A percentile compares a stretch with the other conserved stretches of the same genome.
phyloP scores from a whole-genome alignment of 306 rosid species.

The Trifolium subterraneum region DNA sequence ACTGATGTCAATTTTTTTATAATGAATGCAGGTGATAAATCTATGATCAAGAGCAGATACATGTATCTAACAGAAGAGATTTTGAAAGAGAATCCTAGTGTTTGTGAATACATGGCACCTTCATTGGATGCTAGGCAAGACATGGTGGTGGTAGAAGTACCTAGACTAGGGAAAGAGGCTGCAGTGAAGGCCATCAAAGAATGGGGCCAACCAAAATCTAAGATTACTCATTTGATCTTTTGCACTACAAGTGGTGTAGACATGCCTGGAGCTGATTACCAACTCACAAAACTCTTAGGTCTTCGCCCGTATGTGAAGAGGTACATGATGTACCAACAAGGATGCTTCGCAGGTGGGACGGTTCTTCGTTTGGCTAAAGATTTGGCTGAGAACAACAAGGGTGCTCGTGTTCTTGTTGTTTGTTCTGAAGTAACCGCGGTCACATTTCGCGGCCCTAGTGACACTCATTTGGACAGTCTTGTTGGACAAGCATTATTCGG shows the following conservation, averaged over 20 bases:
- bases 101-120: constrained; percentile 75
- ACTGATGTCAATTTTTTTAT: neutral
- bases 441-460: constrained; percentile 49
- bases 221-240: constrained; percentile 75
- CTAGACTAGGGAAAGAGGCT: constrained; percentile 23
- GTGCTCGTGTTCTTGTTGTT: constrained; percentile 49
- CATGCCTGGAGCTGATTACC: constrained; percentile 81
- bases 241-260: constrained; percentile 86
- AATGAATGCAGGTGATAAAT: constrained; percentile 48
- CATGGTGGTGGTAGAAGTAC: constrained; percentile 27
- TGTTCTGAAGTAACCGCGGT: constrained; percentile 49
- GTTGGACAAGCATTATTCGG: constrained; percentile 51
- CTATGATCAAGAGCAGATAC: constrained; percentile 47
- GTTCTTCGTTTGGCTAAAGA: constrained; percentile 54
- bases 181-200: constrained; percentile 23
- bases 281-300: constrained; percentile 72
- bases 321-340: constrained; percentile 76
- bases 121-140: constrained; percentile 73
- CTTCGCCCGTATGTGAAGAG: constrained; percentile 73
- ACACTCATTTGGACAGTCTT: constrained; percentile 45
- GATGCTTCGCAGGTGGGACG: constrained; percentile 48
- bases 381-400: constrained; percentile 50
- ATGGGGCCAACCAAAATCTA: constrained; percentile 63
- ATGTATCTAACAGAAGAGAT: constrained; percentile 43
- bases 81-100: constrained; percentile 41